A percentile compares a stretch with the other conserved stretches of the same genome.
phyloP scores from a whole-genome alignment of 352 stramenopile species.

The Phytophthora syringae region DNA sequence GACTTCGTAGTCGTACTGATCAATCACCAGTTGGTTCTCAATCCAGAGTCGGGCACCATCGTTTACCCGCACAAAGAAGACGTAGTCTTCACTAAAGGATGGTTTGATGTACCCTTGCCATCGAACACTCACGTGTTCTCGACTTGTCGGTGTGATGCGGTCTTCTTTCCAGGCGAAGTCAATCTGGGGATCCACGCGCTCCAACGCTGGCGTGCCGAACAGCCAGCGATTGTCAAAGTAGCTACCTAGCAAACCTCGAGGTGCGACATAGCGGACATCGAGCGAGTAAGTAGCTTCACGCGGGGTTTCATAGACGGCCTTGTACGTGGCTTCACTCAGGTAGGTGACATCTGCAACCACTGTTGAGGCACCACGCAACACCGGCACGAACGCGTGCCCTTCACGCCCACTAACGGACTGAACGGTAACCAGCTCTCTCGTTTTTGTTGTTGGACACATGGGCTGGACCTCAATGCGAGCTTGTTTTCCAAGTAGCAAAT shows the following conservation, averaged over 20 bases:
- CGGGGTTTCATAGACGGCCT: conserved; percentile 90
- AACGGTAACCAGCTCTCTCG: conserved; percentile 41
- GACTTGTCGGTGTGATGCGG: conserved; percentile 90
- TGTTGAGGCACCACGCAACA: conserved; percentile 56
- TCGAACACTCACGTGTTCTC: conserved; percentile 95
- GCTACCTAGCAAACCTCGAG: conserved; percentile 85
- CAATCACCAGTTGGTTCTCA: conserved; percentile 49
- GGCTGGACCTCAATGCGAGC: conserved; percentile 47
- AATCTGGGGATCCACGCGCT: conserved; percentile 88
- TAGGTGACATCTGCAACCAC: conserved; percentile 75
- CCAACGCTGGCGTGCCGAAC: conserved; percentile 82
- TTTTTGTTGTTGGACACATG: conserved; percentile 52
- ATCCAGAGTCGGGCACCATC: conserved; percentile 92
- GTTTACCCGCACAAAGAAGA: conserved; percentile 89
- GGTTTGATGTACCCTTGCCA: conserved; percentile 95
- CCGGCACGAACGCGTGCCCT: conserved; percentile 73
- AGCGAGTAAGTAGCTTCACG: conserved; percentile 88
- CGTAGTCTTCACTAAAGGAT: conserved; percentile 89
- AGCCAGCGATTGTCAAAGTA: conserved; percentile 98
- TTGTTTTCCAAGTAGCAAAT: conserved; percentile 61
- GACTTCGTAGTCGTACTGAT: conserved; percentile 61
- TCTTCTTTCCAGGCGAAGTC: conserved; percentile 92
- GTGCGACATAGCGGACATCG: conserved; percentile 74
- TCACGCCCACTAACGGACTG: conserved; percentile 54
- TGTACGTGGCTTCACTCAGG: conserved; percentile 77